Evolutionary conservation across 2,329 filamentous ascomycete genomes (phyloP).

Genomic region (Aspergillus ruber): DNA sequence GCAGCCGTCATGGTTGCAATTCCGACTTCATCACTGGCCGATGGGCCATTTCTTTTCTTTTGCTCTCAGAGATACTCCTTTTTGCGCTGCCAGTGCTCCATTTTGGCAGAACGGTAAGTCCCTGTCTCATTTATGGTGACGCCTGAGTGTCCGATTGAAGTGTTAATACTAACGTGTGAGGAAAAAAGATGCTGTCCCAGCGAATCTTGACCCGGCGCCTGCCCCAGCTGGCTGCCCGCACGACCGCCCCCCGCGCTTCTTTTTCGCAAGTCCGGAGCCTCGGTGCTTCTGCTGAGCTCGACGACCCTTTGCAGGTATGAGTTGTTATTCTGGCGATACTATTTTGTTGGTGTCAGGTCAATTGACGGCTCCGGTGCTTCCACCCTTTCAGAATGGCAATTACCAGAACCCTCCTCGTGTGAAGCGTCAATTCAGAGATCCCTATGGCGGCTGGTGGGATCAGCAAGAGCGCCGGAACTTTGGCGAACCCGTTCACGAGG

Average conservation of each 20-base stretch:
- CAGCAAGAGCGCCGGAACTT: constrained; percentile 96
- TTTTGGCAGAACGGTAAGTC: constrained; percentile 23
- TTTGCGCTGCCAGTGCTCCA: constrained; percentile 11
- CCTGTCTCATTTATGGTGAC: background rate
- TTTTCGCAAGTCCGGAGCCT: constrained; percentile 38
- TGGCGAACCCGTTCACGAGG: constrained; percentile 92
- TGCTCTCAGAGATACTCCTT: background rate
- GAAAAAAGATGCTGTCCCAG: constrained; percentile 39
- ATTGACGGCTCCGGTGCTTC: constrained; percentile 13
- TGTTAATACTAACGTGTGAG: constrained; percentile 15
- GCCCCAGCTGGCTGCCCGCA: constrained; percentile 33
- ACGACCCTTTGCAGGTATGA: constrained; percentile 41
- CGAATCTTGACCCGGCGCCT: constrained; percentile 39
- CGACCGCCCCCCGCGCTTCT: constrained; percentile 33
- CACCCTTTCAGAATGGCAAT: constrained; percentile 35
- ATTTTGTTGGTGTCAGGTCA: constrained; percentile 1
- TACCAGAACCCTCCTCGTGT: constrained; percentile 50
- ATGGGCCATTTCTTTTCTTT: constrained; percentile 11
- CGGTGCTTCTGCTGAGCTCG: constrained; percentile 28
- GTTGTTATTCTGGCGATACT: background rate
- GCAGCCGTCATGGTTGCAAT: constrained; percentile 19
- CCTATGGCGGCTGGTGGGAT: constrained; percentile 93
- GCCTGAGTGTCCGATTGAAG: background rate
- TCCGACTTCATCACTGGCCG: constrained; percentile 21
- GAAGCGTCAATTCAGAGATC: constrained; percentile 90